Conservation (phyloP, 768 basidiomycete genomes). For the Leccinum uliginosum region DNA sequence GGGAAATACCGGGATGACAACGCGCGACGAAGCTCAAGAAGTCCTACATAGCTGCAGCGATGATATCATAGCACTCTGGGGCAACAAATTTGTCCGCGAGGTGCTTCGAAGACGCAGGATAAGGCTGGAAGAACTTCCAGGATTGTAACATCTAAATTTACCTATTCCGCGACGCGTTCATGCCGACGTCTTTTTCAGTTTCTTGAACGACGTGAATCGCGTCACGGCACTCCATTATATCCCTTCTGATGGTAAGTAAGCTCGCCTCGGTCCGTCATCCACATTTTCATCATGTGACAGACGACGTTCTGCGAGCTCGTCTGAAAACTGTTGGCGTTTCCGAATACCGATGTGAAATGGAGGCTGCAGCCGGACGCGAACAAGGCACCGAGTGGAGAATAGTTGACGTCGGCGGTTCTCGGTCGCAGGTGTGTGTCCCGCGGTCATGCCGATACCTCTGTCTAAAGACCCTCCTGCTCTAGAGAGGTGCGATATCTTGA, state of each 20-base stretch:
- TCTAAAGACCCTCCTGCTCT: conserved; percentile 6
- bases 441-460: neutral
- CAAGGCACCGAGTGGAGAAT: conserved; percentile 53
- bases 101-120: conserved; percentile 42
- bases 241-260: conserved; percentile 41
- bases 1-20: conserved; percentile 23
- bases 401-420: conserved; percentile 50
- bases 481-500: conserved; percentile 32
- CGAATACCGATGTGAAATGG: conserved; percentile 83
- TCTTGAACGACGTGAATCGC: conserved; percentile 48
- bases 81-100: conserved; percentile 38
- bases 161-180: neutral
- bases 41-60: conserved; percentile 37
- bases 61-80: conserved; percentile 47
- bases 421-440: conserved; percentile 41
- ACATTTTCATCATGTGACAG: conserved; percentile 24
- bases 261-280: neutral
- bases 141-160: conserved; percentile 36
- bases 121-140: conserved; percentile 46
- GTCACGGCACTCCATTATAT: conserved; percentile 41
- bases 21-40: conserved; percentile 37
- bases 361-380: conserved; percentile 46
- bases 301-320: conserved; percentile 50
- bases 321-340: conserved; percentile 70
- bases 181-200: conserved; percentile 27